phyloP scores from a whole-genome alignment of 1,284 basidiomycete genomes.

The Austroboletus olivaceoglutinosus region DNA sequence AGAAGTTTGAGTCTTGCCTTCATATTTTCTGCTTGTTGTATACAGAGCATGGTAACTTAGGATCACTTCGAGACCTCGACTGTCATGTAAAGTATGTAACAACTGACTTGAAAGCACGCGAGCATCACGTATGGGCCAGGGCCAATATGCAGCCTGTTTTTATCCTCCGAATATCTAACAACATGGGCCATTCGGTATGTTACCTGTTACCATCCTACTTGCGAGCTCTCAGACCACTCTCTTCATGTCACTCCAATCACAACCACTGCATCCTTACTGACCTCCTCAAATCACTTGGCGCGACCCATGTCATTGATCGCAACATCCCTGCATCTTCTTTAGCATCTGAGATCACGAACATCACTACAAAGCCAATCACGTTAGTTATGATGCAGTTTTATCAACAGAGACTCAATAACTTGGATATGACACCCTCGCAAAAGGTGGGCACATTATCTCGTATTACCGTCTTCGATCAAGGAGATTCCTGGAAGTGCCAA shows the following conservation, averaged over 20 bases:
- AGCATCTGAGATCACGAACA: conserved; percentile 8
- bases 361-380: conserved; percentile 11
- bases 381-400: conserved; percentile 22
- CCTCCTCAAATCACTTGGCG: conserved; percentile 36
- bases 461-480: conserved; percentile 4
- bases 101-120: conserved; percentile 16
- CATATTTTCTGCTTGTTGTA: no score
- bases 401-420: conserved; percentile 19
- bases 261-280: conserved; percentile 34
- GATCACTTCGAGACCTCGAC: no score
- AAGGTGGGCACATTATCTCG: conserved; percentile 19
- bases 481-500: conserved; percentile 14
- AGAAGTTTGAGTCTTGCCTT: no score
- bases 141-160: conserved; percentile 28
- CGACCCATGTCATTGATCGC: conserved; percentile 34
- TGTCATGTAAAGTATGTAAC: no score
- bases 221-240: neutral
- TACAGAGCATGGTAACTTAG: no score
- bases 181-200: conserved; percentile 38
- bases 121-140: no score
- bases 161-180: conserved; percentile 37
- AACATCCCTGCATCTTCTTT: conserved; percentile 11
- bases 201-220: no score
- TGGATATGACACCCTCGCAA: conserved; percentile 20
- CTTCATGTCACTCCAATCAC: conserved; percentile 22